Evolutionary conservation across 345 rosid genomes (phyloP).

Genomic region (Limnanthes douglasii): DNA sequence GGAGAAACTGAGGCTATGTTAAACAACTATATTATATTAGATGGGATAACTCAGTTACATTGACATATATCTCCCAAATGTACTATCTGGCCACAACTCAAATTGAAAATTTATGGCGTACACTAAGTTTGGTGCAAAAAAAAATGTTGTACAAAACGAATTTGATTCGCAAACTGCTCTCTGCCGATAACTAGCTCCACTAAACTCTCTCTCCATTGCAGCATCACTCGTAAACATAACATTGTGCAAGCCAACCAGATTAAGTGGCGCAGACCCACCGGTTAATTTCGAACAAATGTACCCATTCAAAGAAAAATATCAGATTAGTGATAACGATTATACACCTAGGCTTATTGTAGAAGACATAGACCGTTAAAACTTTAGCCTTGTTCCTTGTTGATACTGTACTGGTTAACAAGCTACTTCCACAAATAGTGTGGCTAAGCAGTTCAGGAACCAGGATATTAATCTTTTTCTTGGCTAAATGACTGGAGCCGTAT

Average conservation of each 20-base stretch:
- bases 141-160: constrained; percentile 14
- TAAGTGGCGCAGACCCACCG: too few relatives aligned
- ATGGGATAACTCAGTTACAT: constrained; percentile 2
- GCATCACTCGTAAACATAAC: constrained; percentile 4
- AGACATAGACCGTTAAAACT: constrained; percentile 3
- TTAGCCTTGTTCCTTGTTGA: neutral
- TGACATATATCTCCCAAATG: constrained; percentile 1
- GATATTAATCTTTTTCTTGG: constrained; percentile 19
- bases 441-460: constrained; percentile 9
- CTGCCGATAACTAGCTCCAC: constrained; percentile 10
- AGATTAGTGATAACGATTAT: constrained; percentile 10
- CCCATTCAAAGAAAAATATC: constrained; percentile 8
- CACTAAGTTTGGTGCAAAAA: constrained; percentile 5
- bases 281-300: constrained; percentile 19
- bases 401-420: neutral
- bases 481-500: constrained; percentile 32
- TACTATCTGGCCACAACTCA: constrained; percentile 5
- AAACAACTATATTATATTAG: neutral
- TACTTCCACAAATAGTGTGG: constrained; percentile 8
- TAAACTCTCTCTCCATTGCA: constrained; percentile 10
- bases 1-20: too few relatives aligned
- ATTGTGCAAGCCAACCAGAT: constrained; percentile 2
- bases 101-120: constrained; percentile 10
- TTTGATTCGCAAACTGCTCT: constrained; percentile 6
- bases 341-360: constrained; percentile 18